Conservation (phyloP, 768 basidiomycete genomes). For the Trametes maxima region DNA sequence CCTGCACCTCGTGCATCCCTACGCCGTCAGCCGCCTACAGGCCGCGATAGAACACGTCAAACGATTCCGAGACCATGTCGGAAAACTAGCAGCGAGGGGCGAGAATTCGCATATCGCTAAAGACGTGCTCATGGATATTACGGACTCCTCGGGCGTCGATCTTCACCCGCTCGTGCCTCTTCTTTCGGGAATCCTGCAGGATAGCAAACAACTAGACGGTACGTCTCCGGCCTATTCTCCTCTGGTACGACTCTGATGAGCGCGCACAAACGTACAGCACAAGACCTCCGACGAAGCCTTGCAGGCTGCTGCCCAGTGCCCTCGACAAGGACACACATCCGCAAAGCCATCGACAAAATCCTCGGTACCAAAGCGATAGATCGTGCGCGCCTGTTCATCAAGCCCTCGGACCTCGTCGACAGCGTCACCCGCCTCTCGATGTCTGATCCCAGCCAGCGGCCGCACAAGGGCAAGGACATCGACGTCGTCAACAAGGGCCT, state of each 20-base stretch:
- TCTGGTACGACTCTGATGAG: neutral
- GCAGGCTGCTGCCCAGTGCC: constrained; percentile 61
- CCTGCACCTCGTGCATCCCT: constrained; percentile 65
- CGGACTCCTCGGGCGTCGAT: constrained; percentile 68
- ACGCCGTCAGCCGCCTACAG: constrained; percentile 53
- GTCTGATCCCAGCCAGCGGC: constrained; percentile 28
- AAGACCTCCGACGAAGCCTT: constrained; percentile 53
- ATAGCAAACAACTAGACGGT: constrained; percentile 32
- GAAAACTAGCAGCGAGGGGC: constrained; percentile 53
- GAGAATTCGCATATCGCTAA: constrained; percentile 69
- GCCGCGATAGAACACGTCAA: constrained; percentile 58
- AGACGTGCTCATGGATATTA: constrained; percentile 59
- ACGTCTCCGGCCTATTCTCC: neutral
- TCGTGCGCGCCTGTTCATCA: constrained; percentile 72
- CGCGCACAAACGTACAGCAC: constrained; percentile 39
- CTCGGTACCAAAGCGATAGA: constrained; percentile 53
- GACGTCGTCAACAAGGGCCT: constrained; percentile 70
- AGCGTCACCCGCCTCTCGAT: constrained; percentile 50
- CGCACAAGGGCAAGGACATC: constrained; percentile 39
- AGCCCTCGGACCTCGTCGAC: constrained; percentile 70
- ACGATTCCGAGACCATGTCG: constrained; percentile 56
- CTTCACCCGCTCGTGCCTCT: constrained; percentile 52
- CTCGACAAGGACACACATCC: constrained; percentile 46
- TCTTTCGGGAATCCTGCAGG: constrained; percentile 43
- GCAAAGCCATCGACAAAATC: constrained; percentile 48